Evolutionary conservation across 345 rosid species (phyloP), one percentile per base, ranked within the genome.

Genomic region (Anacardium occidentale): DNA sequence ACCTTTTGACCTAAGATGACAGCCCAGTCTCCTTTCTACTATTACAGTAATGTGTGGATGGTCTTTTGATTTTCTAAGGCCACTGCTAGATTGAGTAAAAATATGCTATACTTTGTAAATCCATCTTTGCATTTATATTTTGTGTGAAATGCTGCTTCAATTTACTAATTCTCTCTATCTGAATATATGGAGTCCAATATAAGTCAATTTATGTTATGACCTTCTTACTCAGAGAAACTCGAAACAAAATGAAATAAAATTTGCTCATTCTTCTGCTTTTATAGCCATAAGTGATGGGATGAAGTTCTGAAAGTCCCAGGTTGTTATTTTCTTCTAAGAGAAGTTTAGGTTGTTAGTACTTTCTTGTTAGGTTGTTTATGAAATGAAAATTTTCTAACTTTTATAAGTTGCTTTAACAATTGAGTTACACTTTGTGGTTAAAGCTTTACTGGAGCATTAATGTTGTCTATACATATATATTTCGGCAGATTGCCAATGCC

Each of bases 401-500:
- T 26, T 47, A 18, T 14, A 47, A 18, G 50, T 42, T n/a, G 61
- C 40, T 68, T 68, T 12, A 29, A 21, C 50, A 21, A 20, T 40
- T 14, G 42, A 51, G 63, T 21, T 1, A 26, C 25, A 3, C 10
- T 48, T 68, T 69, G 11, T 20, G 47, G 20, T 51, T 47, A 25
- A 15, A 20, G 10, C 22, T 54, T n/a, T 68, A n/a, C 45, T 18
- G 42, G 42, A 37, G 42, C 42, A 37, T 37, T 37, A 5, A 37
- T 37, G 42, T 8, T 37, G 42, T 37, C 42, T 37, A 6, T 37
- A n/a, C n/a, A 34, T 34, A 37, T 37, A 7, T 50, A 62, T 71
- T n/a, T 32, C n/a, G 80, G 80, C 91, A 96, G 99, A 85, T 96
- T 81, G 97, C 99, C 18, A 82, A 96, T 85, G 92, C 97, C 50